These are phyloP conservation scores for Leishmania mexicana DNA, from an alignment of 208 protist genomes.

Conservation along the genomic window DNA sequence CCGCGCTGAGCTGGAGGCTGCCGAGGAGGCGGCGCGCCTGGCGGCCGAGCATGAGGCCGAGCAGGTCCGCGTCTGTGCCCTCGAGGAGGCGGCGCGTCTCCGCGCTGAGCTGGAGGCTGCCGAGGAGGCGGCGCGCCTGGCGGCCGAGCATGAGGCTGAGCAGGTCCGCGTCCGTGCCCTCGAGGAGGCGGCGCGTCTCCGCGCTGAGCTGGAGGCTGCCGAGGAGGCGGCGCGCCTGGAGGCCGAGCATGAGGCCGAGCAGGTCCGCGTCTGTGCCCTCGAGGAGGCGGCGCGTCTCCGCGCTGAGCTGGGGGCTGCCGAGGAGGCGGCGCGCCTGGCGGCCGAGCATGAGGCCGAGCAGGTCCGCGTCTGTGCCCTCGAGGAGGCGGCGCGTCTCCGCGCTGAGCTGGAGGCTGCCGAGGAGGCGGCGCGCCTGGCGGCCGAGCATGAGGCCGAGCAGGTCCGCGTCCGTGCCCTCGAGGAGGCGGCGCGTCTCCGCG, in stretches of 20 bases:
- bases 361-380: not conserved
- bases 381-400: constrained; percentile 5
- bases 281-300: constrained; percentile 6
- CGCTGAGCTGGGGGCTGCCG: constrained; percentile 1
- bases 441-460: not conserved
- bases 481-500: not conserved
- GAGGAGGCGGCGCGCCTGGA: constrained; percentile 4
- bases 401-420: constrained; percentile 8
- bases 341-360: constrained; percentile 6
- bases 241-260: constrained; percentile 9
- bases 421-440: not conserved
- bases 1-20: constrained; percentile 1
- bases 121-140: constrained; percentile 9
- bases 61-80: no score
- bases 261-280: not conserved
- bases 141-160: not conserved
- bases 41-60: not conserved
- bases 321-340: constrained; percentile 8
- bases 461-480: not conserved
- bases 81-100: constrained; percentile 1
- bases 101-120: not conserved
- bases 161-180: not conserved
- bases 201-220: constrained; percentile 10
- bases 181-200: constrained; percentile 7
- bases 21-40: constrained; percentile 6